Evolutionary conservation across 2,329 filamentous ascomycete genomes (phyloP).

Genomic region (Trichoderma sp.): DNA sequence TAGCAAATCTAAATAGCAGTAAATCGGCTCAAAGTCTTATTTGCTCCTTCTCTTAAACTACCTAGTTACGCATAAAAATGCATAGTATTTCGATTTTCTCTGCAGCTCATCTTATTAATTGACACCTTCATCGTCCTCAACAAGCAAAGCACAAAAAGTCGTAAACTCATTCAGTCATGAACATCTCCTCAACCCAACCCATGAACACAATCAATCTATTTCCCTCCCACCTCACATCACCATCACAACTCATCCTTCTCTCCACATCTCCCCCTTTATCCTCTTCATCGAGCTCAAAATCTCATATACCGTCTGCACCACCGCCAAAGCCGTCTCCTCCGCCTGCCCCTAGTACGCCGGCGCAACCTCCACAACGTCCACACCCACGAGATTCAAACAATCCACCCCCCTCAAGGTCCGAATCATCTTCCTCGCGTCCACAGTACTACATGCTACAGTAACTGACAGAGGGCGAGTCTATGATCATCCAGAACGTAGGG

Average conservation of each 20-base stretch:
- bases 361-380: too few relatives aligned
- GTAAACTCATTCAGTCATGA: not conserved
- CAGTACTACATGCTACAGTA: too few relatives aligned
- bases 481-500: slow-evolving; percentile 89
- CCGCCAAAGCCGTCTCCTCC: slow-evolving; percentile 82
- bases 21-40: not conserved
- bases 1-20: not conserved
- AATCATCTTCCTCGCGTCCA: too few relatives aligned
- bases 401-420: too few relatives aligned
- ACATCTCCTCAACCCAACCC: not conserved
- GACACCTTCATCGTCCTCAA: too few relatives aligned
- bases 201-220: not conserved
- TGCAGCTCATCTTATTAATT: not conserved
- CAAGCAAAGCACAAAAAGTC: not conserved
- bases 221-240: slow-evolving; percentile 32
- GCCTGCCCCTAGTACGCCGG: too few relatives aligned
- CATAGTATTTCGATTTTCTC: not conserved
- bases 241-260: too few relatives aligned
- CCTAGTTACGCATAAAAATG: not conserved
- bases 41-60: not conserved
- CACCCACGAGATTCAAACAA: too few relatives aligned
- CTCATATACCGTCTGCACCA: slow-evolving; percentile 83
- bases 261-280: slow-evolving; percentile 46
- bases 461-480: slow-evolving; percentile 61
- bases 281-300: slow-evolving; percentile 75